Percentiles rank a stretch among this genome's conserved stretches.
Evolutionary conservation across 176 grass and related monocot species (phyloP).

Genomic region (Lolium multiflorum): DNA sequence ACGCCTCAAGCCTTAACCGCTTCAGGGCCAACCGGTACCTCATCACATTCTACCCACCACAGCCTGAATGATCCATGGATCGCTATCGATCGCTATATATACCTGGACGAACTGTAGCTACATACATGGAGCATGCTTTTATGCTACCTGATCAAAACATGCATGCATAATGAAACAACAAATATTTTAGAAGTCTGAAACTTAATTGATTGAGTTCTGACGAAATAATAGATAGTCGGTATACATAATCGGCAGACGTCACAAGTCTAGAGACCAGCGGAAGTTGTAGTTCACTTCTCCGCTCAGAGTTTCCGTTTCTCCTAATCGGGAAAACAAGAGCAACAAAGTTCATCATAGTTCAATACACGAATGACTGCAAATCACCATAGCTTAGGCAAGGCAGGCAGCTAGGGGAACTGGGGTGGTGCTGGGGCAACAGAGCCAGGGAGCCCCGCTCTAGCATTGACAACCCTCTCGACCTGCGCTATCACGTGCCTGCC

Average conservation of each 20-base stretch:
- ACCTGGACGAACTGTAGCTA: not conserved
- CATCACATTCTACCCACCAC: conserved; percentile 87
- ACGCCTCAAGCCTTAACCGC: conserved; percentile 67
- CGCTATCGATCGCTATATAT: not conserved
- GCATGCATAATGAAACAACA: not conserved
- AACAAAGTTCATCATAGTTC: no score
- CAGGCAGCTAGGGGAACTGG: not conserved
- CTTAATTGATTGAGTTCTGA: not conserved
- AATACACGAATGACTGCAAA: no score
- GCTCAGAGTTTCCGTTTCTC: not conserved
- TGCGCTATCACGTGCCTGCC: conserved; percentile 4
- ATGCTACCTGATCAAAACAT: not conserved
- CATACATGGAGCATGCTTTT: not conserved
- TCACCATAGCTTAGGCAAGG: no score
- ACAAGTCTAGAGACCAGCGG: not conserved
- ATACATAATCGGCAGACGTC: not conserved
- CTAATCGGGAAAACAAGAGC: no score
- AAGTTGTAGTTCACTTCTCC: not conserved
- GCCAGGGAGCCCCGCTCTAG: not conserved
- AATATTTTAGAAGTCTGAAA: not conserved
- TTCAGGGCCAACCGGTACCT: conserved; percentile 87
- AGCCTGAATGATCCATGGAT: not conserved
- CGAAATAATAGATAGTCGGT: not conserved
- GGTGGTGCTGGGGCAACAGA: not conserved
- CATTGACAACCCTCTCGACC: not conserved